A percentile compares a stretch with the other conserved stretches of the same genome.
These are phyloP conservation scores for Passiflora organensis DNA, from an alignment of 345 rosid species.

Conservation along the genomic window DNA sequence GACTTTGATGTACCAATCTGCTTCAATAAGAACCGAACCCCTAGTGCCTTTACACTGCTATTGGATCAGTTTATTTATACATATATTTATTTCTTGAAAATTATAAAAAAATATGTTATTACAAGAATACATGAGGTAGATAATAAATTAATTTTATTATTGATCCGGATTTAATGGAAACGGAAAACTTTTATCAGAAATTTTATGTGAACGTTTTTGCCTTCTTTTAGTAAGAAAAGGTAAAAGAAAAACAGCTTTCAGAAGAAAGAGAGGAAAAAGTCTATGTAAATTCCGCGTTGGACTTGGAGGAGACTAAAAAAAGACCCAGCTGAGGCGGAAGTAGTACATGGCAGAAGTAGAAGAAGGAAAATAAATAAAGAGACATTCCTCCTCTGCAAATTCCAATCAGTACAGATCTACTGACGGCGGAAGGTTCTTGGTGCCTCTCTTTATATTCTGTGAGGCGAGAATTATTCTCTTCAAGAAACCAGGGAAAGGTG, in stretches of 20 bases:
- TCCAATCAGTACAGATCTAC: not conserved
- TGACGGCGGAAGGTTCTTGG: not conserved
- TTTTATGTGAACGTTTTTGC: too few species aligned
- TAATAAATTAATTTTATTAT: too few species aligned
- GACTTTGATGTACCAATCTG: too few species aligned
- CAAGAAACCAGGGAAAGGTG: not conserved
- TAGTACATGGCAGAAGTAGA: not conserved
- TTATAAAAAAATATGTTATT: too few species aligned
- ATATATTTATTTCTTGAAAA: too few species aligned
- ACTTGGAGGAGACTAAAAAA: slow-evolving; percentile 1
- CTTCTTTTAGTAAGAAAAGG: not conserved
- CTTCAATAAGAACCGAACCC: too few species aligned
- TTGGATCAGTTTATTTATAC: too few species aligned
- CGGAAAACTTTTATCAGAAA: too few species aligned
- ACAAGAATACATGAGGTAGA: too few species aligned
- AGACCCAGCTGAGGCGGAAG: not conserved
- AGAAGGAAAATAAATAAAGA: not conserved
- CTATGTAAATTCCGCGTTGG: slow-evolving; percentile 6
- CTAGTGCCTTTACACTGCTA: too few species aligned
- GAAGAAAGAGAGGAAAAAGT: slow-evolving; percentile 2
- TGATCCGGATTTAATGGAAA: too few species aligned
- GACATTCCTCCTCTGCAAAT: not conserved
- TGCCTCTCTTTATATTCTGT: not conserved
- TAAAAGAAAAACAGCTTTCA: slow-evolving; percentile 21
- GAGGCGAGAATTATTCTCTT: not conserved